phyloP scores from a whole-genome alignment of 106 monocot genomes.

The Platanthera guangdongensis region DNA sequence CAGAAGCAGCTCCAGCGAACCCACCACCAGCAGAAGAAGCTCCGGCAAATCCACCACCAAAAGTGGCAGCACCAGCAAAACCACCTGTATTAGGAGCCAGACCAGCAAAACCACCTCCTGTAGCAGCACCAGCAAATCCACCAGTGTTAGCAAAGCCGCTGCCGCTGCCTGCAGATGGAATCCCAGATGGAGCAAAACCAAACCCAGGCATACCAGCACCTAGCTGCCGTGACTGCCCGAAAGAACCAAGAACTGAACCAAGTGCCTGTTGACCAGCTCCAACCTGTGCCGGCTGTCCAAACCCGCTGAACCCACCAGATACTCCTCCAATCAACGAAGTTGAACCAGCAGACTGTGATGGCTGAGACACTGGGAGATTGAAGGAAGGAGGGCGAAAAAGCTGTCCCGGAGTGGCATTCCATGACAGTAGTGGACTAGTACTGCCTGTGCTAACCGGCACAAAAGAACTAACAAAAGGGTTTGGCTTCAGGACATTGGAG shows the following conservation, averaged over 20 bases:
- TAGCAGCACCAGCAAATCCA: conserved; percentile 23
- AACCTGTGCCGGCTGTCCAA: conserved; percentile 76
- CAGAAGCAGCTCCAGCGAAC: conserved; percentile 18
- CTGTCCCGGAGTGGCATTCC: conserved; percentile 46
- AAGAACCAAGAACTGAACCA: conserved; percentile 84
- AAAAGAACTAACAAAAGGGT: conserved; percentile 76
- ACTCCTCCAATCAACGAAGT: conserved; percentile 11
- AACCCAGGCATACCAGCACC: conserved; percentile 36
- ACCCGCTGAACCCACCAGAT: conserved; percentile 60
- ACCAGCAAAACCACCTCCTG: conserved; percentile 20
- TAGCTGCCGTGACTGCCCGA: conserved; percentile 75
- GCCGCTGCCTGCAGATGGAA: conserved; percentile 15
- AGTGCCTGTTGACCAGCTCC: conserved; percentile 75
- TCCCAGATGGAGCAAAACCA: conserved; percentile 18
- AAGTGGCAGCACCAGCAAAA: conserved; percentile 18
- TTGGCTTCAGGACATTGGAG: conserved; percentile 45
- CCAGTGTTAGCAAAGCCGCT: conserved; percentile 13
- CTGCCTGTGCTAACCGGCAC: conserved; percentile 17
- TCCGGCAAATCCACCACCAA: conserved; percentile 38
- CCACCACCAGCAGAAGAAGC: conserved; percentile 19
- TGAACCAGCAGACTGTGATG: conserved; percentile 27
- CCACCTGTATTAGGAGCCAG: conserved; percentile 9
- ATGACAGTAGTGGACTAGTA: conserved; percentile 25
- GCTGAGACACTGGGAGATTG: conserved; percentile 61
- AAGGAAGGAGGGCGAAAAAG: conserved; percentile 86